Evolutionary conservation across 805 yeast species (phyloP).

Genomic region (Kockiozyma suomiensis): DNA sequence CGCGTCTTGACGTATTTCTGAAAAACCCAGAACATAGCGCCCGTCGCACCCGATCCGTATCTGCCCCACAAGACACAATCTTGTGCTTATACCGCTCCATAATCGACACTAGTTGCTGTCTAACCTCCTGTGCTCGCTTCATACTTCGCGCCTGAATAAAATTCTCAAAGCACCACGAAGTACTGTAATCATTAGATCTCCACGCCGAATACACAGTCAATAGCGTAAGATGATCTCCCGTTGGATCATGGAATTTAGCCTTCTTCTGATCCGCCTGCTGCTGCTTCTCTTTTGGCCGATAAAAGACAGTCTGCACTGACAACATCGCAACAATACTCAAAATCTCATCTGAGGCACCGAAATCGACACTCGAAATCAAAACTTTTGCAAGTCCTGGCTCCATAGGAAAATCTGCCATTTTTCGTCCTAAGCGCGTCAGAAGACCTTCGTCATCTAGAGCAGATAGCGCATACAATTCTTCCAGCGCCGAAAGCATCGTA

Average conservation of each 20-base stretch:
- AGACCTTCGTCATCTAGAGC: constrained; percentile 81
- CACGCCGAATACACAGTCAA: constrained; percentile 78
- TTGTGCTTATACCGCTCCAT: constrained; percentile 41
- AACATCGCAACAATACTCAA: constrained; percentile 80
- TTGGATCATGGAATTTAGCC: constrained; percentile 54
- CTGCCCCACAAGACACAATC: constrained; percentile 42
- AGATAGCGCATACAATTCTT: constrained; percentile 80
- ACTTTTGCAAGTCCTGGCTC: constrained; percentile 88
- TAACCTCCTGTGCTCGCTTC: constrained; percentile 65
- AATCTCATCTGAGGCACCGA: constrained; percentile 66
- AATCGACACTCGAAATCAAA: constrained; percentile 61
- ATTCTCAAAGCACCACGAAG: constrained; percentile 83
- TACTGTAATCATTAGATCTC: constrained; percentile 66
- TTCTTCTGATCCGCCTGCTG: constrained; percentile 67
- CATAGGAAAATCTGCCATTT: constrained; percentile 90
- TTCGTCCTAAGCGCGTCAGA: constrained; percentile 73
- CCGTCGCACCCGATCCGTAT: constrained; percentile 50
- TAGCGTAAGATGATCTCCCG: constrained; percentile 80
- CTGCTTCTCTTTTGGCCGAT: constrained; percentile 65
- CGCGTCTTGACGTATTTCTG: constrained; percentile 64
- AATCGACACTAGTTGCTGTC: constrained; percentile 66
- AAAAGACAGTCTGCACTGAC: constrained; percentile 73
- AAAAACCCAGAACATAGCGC: constrained; percentile 70
- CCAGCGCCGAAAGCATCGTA: constrained; percentile 72
- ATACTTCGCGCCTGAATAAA: constrained; percentile 76